Evolutionary conservation across 176 grass and related monocot genomes (phyloP).

Genomic region (Triticum dicoccoides): DNA sequence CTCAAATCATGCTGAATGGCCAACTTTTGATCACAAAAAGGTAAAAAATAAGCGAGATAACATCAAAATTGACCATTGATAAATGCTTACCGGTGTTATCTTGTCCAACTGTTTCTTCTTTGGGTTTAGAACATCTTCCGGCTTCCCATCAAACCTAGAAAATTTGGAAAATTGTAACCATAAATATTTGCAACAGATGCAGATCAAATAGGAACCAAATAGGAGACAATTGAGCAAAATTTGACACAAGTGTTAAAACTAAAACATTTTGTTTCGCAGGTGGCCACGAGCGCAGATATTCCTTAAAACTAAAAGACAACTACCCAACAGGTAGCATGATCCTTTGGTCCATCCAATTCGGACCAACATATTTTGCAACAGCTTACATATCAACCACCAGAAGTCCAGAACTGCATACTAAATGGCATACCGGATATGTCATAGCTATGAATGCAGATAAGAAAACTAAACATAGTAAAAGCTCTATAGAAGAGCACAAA

Average conservation of each 20-base stretch:
- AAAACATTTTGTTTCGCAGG: neutral
- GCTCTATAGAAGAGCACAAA: neutral
- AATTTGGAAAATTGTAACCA: neutral
- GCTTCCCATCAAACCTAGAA: slow-evolving; percentile 70
- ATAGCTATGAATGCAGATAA: neutral
- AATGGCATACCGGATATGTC: neutral
- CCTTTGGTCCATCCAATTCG: neutral
- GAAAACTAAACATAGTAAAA: neutral
- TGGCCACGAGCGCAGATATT: neutral
- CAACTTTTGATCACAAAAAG: neutral
- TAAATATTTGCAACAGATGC: neutral
- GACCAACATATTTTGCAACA: neutral
- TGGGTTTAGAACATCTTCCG: slow-evolving; percentile 94
- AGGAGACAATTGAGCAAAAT: neutral
- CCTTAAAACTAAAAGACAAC: neutral
- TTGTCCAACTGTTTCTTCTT: slow-evolving; percentile 99
- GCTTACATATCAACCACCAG: neutral
- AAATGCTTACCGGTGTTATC: slow-evolving; percentile 74
- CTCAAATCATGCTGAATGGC: neutral
- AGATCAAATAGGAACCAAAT: neutral
- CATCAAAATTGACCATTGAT: neutral
- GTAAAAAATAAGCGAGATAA: neutral
- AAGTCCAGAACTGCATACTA: neutral
- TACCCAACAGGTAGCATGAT: neutral
- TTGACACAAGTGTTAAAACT: neutral